phyloP scores from a whole-genome alignment of 106 monocot genomes.

The Dendrobium huoshanense region DNA sequence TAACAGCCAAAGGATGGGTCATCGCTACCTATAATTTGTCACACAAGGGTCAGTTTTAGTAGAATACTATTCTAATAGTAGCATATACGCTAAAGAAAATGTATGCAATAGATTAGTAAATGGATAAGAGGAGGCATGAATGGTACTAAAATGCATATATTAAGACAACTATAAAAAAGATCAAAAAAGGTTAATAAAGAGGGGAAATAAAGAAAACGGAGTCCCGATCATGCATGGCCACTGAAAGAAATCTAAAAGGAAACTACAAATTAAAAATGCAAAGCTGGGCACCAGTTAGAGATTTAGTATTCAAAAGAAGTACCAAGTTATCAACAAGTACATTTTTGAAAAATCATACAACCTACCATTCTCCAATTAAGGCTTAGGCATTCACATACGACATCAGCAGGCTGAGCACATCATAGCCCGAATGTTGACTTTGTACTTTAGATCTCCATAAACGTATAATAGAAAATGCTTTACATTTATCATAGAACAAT shows the following conservation, averaged over 20 bases:
- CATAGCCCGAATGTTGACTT: not conserved
- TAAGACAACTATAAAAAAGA: not conserved
- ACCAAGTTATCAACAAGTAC: not conserved
- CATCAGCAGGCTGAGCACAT: not conserved
- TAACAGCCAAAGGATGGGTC: conserved; percentile 95
- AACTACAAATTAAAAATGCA: not conserved
- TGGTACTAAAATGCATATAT: not conserved
- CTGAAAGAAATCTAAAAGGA: not conserved
- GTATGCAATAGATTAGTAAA: not conserved
- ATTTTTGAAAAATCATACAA: not conserved
- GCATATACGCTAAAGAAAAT: not conserved
- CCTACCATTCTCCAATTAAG: not conserved
- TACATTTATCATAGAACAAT: not conserved
- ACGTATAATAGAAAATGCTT: not conserved
- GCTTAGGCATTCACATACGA: not conserved
- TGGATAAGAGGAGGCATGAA: too few species aligned
- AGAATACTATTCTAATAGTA: not conserved
- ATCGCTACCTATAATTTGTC: conserved; percentile 71
- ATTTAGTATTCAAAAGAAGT: not conserved
- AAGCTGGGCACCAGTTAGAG: not conserved
- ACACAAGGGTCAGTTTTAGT: not conserved
- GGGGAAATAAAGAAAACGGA: not conserved
- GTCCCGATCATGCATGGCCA: not conserved
- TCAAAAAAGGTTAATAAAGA: not conserved
- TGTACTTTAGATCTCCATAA: not conserved